Base-by-base conservation (phyloP, 2,329 filamentous ascomycete species). In the Epichloe gansuensis region DNA sequence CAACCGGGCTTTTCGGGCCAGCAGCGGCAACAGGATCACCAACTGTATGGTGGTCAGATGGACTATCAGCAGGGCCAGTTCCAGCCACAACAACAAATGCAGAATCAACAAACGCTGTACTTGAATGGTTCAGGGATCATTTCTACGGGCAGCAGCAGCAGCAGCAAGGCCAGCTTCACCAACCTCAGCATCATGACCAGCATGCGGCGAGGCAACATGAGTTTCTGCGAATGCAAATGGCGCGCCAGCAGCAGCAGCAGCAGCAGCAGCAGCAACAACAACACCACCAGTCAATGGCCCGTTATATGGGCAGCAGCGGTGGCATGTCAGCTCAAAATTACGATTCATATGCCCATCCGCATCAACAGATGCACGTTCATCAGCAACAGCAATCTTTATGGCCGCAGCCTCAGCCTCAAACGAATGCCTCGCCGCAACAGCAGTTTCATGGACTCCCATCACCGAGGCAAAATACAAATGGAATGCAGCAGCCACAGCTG, bases 1-100 rank as follows among this genome's bases (percentile, higher is more conserved):
- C 61, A 60, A 53, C 48, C 51, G 55, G 60, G 61, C 52, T 67
- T 60, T 44, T 57, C 56, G 57, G 62, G 60, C 59, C 59, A 62
- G 52, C 59, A 64, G 49, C 47, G 35, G 48, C 41, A 48, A 28
- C 52, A 54, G 8, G 45, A 54, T 38, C 52, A 46, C 25, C 59
- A 60, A 31, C 56, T 62, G 51, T 62, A 61, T 13, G 59, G 58
- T n/a, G 54, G 53, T 17, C 59, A 60, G 37, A 58, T 57, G 21
- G 57, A 58, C 46, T 62, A 59, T 42, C 59, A 59, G 17, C 60
- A 63, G 41, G 38, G 21, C 46, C 58, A 57, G 21, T 60, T 59
- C 25, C 62, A 61, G 9, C 63, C 64, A 34, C 57, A 58, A 21
- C 58, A 53, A 39, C 54, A 57, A 28, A 57, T 52, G 47, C 59